These are phyloP conservation scores for Arachis hypogaea DNA, from an alignment of 306 rosid species.

Conservation along the genomic window DNA sequence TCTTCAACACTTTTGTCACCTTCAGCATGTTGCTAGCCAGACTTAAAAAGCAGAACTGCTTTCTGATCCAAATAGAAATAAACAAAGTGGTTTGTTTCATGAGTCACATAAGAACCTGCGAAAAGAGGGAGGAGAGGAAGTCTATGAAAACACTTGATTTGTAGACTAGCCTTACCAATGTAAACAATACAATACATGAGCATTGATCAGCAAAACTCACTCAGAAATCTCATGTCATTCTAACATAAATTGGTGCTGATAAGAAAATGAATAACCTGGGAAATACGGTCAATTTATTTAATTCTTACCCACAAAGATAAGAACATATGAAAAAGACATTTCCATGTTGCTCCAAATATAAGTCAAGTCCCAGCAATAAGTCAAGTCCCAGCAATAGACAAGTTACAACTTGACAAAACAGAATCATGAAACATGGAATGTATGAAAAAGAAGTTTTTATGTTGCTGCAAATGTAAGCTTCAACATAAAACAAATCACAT, in stretches of 20 bases:
- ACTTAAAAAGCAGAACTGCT: conserved; percentile 89
- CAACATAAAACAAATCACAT: background rate
- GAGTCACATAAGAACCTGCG: conserved; percentile 97
- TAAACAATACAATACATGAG: background rate
- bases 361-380: background rate
- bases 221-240: conserved; percentile 8
- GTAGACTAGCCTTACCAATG: conserved; percentile 10
- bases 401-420: conserved; percentile 8
- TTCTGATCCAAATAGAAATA: conserved; percentile 99
- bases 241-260: background rate
- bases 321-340: background rate
- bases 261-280: background rate
- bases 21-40: conserved; percentile 62
- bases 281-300: background rate
- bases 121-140: conserved; percentile 28
- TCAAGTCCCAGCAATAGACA: background rate
- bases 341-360: conserved; percentile 4
- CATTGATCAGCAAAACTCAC: conserved; percentile 8
- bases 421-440: background rate
- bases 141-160: conserved; percentile 23
- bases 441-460: background rate
- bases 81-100: conserved; percentile 96
- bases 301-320: background rate
- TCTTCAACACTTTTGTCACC: conserved; percentile 40
- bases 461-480: conserved; percentile 6